Percentiles rank a stretch among this genome's conserved stretches.
Evolutionary conservation across 2,329 filamentous ascomycete genomes (phyloP).

Genomic region (Claviceps spartinae): DNA sequence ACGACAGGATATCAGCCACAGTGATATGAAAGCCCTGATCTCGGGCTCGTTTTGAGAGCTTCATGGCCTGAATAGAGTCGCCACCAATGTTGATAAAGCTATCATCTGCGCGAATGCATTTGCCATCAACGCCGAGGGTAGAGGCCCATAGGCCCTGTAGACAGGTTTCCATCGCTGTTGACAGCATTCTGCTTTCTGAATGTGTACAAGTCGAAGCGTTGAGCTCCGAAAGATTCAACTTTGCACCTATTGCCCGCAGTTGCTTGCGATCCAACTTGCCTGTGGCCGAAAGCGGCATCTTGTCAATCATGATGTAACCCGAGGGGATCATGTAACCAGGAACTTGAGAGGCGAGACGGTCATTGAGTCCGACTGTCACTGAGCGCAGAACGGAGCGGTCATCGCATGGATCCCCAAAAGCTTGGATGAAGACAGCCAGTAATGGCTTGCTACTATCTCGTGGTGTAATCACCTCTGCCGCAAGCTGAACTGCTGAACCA

Average conservation of each 20-base stretch:
- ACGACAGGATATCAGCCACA: conserved; percentile 1
- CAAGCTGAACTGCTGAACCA: not conserved
- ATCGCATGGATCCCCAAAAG: not conserved
- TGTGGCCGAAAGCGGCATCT: conserved; percentile 1
- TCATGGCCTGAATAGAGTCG: conserved; percentile 8
- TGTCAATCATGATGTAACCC: conserved; percentile 1
- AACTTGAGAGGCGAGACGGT: not conserved
- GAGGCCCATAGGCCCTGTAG: conserved; percentile 8
- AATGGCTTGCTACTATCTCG: conserved; percentile 1
- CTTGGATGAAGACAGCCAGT: conserved; percentile 4
- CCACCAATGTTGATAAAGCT: conserved; percentile 7
- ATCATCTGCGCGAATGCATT: conserved; percentile 3
- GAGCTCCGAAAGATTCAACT: not conserved
- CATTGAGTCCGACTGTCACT: not conserved
- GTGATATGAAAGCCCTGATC: not conserved
- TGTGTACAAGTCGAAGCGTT: not conserved
- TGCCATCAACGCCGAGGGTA: not conserved
- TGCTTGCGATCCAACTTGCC: conserved; percentile 2
- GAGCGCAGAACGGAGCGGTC: no score
- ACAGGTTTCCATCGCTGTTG: conserved; percentile 6
- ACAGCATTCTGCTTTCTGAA: conserved; percentile 3
- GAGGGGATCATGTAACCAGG: conserved; percentile 3
- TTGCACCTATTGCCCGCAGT: not conserved
- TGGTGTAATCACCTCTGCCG: conserved; percentile 5
- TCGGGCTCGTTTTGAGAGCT: not conserved